Base-by-base conservation (phyloP, 441 rosid genomes). In the Populus hybrid region DNA sequence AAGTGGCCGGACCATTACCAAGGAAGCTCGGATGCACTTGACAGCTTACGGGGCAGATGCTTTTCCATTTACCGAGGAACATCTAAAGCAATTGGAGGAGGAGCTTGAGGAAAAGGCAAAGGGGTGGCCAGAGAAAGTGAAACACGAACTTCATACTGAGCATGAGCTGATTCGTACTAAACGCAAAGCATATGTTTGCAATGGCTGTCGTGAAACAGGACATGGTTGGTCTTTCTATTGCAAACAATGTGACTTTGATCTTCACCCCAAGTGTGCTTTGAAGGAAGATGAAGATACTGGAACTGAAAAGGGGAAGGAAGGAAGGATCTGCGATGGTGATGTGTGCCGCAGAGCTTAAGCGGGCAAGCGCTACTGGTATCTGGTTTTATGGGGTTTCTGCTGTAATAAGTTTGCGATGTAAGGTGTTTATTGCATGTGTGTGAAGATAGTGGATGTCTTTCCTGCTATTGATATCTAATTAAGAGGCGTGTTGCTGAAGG, bases 31-130 rank as follows among this genome's bases (percentile, higher is more conserved):
- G 69, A 40, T 76, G 3, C 81, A 53, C 20, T 10, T 77, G 10
- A 69, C 76, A 18, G 68, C 64, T 35, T 69, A 77, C 23, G 84
- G 87, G 4, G 77, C 80, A 9, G 84, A 86, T 64, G 81, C 85
- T 6, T 78, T 86, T 76, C 90, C 86, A 26, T 86, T 88, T 71
- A 83, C 82, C 1, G 72, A 83, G 4, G 72, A 76, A 9, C 79
- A 69, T 36, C 61, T 80, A 66, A 59, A 68, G 31, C 74, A 77
- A 63, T 23, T 84, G 68, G 71, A 81, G 7, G 82, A 72, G 10
- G 74, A 71, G 45, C 11, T 67, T 21, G 78, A 77, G 71, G 82
- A 80, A 56, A 77, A 53, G 31, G 89, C 78, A 18, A 80, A 78
- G 24, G 83, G 76, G 50, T 84, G 83, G 82, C 79, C 82, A 12